Conservation (phyloP, 176 grass and related monocot genomes). For the Tillandsia fasciculata region DNA sequence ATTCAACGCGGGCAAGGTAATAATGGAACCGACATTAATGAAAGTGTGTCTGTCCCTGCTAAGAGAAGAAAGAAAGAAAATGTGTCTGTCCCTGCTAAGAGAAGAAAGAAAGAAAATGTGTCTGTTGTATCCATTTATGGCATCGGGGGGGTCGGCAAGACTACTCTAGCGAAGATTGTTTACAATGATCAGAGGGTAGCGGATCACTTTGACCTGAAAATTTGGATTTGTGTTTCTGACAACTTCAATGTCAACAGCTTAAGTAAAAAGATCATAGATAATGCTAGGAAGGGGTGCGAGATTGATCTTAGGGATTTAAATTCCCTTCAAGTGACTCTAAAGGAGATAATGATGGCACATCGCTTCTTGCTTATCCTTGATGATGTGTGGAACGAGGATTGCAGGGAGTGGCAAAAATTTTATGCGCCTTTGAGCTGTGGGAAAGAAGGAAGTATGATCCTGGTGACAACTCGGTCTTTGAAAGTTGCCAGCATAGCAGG, state of each 20-base stretch:
- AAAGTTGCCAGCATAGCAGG: conserved; percentile 15
- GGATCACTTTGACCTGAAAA: neutral
- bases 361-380: conserved; percentile 37
- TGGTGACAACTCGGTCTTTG: conserved; percentile 28
- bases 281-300: too few relatives aligned
- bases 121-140: neutral
- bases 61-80: conserved; percentile 12
- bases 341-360: neutral
- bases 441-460: conserved; percentile 29
- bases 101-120: conserved; percentile 1
- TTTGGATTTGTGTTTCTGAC: neutral
- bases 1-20: neutral
- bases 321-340: conserved; percentile 15
- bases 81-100: neutral
- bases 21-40: too few relatives aligned
- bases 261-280: neutral
- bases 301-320: neutral
- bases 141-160: neutral
- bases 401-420: conserved; percentile 24
- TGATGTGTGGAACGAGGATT: conserved; percentile 36
- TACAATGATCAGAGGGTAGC: neutral
- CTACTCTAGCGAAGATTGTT: neutral
- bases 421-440: conserved; percentile 28
- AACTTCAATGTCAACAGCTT: neutral
- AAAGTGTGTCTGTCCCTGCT: too few relatives aligned